phyloP scores from a whole-genome alignment of 2,329 filamentous ascomycete species.

The Trichoderma endophyticum region DNA sequence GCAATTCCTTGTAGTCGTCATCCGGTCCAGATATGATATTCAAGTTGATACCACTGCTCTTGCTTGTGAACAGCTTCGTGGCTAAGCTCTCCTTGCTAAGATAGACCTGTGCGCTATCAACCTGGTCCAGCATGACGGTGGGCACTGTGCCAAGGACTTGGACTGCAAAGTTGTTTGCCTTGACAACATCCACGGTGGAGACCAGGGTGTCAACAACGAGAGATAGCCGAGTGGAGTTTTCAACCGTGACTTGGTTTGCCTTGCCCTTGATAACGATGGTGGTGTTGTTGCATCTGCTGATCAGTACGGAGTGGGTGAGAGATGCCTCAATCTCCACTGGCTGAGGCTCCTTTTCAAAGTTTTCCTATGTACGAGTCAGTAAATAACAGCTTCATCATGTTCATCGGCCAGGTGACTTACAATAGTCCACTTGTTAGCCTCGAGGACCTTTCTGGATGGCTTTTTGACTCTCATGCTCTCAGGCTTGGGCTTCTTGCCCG shows the following conservation, averaged over 20 bases:
- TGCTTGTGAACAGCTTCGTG: slow-evolving; percentile 86
- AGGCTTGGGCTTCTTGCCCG: slow-evolving; percentile 82
- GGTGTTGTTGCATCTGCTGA: slow-evolving; percentile 86
- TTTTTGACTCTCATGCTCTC: slow-evolving; percentile 83
- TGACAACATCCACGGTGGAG: slow-evolving; percentile 90
- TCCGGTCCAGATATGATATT: slow-evolving; percentile 69
- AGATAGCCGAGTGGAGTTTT: slow-evolving; percentile 81
- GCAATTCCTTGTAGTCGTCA: slow-evolving; percentile 82
- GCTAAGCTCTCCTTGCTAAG: slow-evolving; percentile 73
- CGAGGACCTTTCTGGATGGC: slow-evolving; percentile 72
- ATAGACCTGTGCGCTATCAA: slow-evolving; percentile 86
- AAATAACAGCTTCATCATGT: neutral
- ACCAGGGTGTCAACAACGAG: slow-evolving; percentile 87
- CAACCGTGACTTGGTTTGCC: slow-evolving; percentile 92
- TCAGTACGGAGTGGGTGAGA: slow-evolving; percentile 84
- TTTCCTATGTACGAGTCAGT: slow-evolving; percentile 57
- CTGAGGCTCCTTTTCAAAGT: slow-evolving; percentile 73
- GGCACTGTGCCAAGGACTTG: slow-evolving; percentile 84
- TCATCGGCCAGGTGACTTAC: slow-evolving; percentile 42
- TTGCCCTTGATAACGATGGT: slow-evolving; percentile 89
- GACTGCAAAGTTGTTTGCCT: slow-evolving; percentile 90
- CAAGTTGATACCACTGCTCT: slow-evolving; percentile 82
- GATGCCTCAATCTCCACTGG: slow-evolving; percentile 79
- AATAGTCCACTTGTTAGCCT: slow-evolving; percentile 91
- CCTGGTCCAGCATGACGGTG: slow-evolving; percentile 86